Percentiles rank a stretch among this genome's conserved stretches.
Conservation (phyloP, 805 yeast species). For the Starmera amethionina region DNA sequence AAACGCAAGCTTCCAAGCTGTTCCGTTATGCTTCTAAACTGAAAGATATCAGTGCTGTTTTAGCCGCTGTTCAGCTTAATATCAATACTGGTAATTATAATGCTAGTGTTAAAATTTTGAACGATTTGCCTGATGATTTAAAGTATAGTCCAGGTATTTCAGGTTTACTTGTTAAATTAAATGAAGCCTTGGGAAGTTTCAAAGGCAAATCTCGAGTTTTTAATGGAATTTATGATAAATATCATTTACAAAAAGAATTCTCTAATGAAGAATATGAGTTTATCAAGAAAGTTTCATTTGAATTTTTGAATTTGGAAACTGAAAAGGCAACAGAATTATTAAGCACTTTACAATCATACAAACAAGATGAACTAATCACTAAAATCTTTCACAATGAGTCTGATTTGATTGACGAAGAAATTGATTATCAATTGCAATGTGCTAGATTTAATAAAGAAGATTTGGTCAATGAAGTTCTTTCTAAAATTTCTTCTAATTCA, state of each 20-base stretch:
- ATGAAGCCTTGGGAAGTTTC: constrained; percentile 33
- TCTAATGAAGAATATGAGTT: constrained; percentile 18
- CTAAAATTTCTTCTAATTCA: constrained; percentile 7
- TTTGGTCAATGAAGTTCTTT: constrained; percentile 17
- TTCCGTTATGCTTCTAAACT: constrained; percentile 24
- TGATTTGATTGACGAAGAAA: constrained; percentile 8
- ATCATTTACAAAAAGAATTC: constrained; percentile 6
- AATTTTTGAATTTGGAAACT: constrained; percentile 19
- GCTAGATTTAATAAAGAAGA: constrained; percentile 21
- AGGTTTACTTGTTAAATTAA: constrained; percentile 38
- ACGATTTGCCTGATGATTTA: constrained; percentile 16
- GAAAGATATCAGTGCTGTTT: constrained; percentile 20
- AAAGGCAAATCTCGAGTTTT: constrained; percentile 24
- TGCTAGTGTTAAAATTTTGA: constrained; percentile 27
- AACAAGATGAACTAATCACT: constrained; percentile 16
- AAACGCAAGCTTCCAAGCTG: constrained; percentile 20
- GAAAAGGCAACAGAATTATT: constrained; percentile 6
- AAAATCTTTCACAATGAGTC: constrained; percentile 18
- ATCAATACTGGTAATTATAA: constrained; percentile 20
- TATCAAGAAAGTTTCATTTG: constrained; percentile 24
- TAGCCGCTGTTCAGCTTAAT: constrained; percentile 27
- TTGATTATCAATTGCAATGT: constrained; percentile 15
- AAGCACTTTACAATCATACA: constrained; percentile 19
- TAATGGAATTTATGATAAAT: constrained; percentile 17
- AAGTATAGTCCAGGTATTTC: constrained; percentile 35